These are phyloP conservation scores for Diaporthe vaccinii DNA, from an alignment of 2,329 filamentous ascomycete genomes.

Conservation along the genomic window DNA sequence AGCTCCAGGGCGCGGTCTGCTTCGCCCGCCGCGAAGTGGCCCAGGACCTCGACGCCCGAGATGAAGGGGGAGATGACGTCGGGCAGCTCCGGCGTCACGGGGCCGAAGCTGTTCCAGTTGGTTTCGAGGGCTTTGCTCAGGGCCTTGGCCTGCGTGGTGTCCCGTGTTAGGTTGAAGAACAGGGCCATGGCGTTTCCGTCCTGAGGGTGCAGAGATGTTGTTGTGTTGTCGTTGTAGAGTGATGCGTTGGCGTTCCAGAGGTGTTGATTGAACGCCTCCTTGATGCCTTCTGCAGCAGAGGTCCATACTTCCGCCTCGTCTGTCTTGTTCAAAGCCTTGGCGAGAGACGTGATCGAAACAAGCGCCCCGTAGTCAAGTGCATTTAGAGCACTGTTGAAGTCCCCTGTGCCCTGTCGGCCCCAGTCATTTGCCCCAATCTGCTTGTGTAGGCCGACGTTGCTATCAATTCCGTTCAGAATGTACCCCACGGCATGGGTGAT, in stretches of 20 bases:
- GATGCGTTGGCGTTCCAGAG: slow-evolving; percentile 60
- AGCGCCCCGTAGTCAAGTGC: slow-evolving; percentile 67
- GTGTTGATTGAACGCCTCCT: slow-evolving; percentile 58
- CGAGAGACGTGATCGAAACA: slow-evolving; percentile 61
- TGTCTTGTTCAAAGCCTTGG: slow-evolving; percentile 56
- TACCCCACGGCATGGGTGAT: slow-evolving; percentile 1
- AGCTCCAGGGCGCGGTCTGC: slow-evolving; percentile 33
- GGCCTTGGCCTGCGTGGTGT: neutral
- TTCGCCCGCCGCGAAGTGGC: slow-evolving; percentile 33
- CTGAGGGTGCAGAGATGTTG: slow-evolving; percentile 52
- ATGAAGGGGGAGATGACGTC: slow-evolving; percentile 38
- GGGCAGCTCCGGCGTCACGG: slow-evolving; percentile 35
- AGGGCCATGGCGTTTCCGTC: slow-evolving; percentile 39
- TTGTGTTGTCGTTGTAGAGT: slow-evolving; percentile 64
- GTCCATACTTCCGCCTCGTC: slow-evolving; percentile 48
- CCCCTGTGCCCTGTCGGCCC: slow-evolving; percentile 36
- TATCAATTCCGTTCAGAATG: slow-evolving; percentile 59
- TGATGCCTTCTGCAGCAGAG: slow-evolving; percentile 43
- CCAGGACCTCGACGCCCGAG: slow-evolving; percentile 35
- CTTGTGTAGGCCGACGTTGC: slow-evolving; percentile 48
- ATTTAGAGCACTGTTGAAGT: slow-evolving; percentile 59
- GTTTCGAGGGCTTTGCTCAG: slow-evolving; percentile 29
- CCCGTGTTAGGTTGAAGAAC: slow-evolving; percentile 33
- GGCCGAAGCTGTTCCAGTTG: slow-evolving; percentile 35
- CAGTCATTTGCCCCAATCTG: slow-evolving; percentile 41